A percentile compares a stretch with the other conserved stretches of the same genome.
Conservation (phyloP, 495 filamentous ascomycete species). For the Pseudoneurospora amorphoporcata region DNA sequence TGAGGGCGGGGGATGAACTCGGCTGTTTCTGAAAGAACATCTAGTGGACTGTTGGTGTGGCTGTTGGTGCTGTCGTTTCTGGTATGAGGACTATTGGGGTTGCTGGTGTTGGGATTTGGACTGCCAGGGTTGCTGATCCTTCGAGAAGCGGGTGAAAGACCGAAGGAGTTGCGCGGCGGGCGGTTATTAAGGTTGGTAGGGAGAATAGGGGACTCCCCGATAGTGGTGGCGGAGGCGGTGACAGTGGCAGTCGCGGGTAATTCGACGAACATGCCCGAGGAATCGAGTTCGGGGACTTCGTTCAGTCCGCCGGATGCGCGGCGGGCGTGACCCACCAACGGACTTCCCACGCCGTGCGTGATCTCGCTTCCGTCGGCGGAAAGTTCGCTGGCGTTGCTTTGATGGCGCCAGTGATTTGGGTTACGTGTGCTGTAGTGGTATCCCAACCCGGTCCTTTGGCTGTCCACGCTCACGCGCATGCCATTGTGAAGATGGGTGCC, state of each 20-base stretch:
- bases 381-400: constrained; percentile 31
- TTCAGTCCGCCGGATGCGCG: neutral
- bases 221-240: too few species aligned
- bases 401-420: constrained; percentile 22
- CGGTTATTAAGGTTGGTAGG: neutral
- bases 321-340: neutral
- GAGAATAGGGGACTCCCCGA: too few species aligned
- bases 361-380: constrained; percentile 24
- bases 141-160: neutral
- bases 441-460: constrained; percentile 10
- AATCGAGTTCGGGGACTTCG: constrained; percentile 18
- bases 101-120: neutral
- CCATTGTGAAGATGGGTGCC: constrained; percentile 5
- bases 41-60: neutral
- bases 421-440: constrained; percentile 4
- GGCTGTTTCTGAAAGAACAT: neutral
- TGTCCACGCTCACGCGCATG: constrained; percentile 23
- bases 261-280: constrained; percentile 11
- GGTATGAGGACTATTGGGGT: neutral
- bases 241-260: neutral
- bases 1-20: neutral
- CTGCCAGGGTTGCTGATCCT: neutral
- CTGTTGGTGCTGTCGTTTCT: neutral
- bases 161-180: neutral
- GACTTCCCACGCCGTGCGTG: constrained; percentile 8